phyloP scores from a whole-genome alignment of 768 basidiomycete genomes.

The Suillus subaureus region DNA sequence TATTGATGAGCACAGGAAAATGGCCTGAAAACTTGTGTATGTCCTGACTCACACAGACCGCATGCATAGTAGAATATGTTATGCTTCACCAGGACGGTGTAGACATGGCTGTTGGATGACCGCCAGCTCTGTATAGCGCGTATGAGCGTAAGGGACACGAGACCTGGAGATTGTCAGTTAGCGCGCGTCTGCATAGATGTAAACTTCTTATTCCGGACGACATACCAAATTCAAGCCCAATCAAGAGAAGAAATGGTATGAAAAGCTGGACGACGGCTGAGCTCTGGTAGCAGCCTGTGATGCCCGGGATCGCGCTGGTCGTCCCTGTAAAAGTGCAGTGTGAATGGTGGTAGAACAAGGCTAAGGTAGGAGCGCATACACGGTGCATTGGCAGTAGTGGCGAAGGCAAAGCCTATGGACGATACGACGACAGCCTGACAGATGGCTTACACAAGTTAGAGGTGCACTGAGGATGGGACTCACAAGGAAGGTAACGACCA shows the following conservation, averaged over 20 bases:
- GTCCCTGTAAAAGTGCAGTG: not conserved
- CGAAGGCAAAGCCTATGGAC: not conserved
- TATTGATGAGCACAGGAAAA: not conserved
- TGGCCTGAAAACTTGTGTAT: not conserved
- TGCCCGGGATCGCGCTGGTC: not conserved
- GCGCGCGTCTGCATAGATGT: not conserved
- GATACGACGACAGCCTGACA: not conserved
- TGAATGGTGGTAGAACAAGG: not conserved
- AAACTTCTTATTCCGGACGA: not conserved
- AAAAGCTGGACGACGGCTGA: not conserved
- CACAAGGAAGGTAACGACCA: not conserved
- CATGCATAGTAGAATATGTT: slow-evolving; percentile 1
- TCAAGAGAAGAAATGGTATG: not conserved
- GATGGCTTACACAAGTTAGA: not conserved
- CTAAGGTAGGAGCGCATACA: not conserved
- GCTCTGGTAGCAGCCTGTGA: slow-evolving; percentile 2
- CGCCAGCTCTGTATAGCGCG: slow-evolving; percentile 3
- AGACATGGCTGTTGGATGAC: not conserved
- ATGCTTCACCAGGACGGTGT: not conserved
- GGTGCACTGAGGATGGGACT: not conserved
- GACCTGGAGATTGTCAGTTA: not conserved
- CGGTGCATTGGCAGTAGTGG: slow-evolving; percentile 2
- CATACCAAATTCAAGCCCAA: not conserved
- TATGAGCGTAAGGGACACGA: not conserved
- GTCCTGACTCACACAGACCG: not conserved